A percentile compares a stretch with the other conserved stretches of the same genome.
Conservation (phyloP, 768 basidiomycete genomes). For the Amanita rubescens region DNA sequence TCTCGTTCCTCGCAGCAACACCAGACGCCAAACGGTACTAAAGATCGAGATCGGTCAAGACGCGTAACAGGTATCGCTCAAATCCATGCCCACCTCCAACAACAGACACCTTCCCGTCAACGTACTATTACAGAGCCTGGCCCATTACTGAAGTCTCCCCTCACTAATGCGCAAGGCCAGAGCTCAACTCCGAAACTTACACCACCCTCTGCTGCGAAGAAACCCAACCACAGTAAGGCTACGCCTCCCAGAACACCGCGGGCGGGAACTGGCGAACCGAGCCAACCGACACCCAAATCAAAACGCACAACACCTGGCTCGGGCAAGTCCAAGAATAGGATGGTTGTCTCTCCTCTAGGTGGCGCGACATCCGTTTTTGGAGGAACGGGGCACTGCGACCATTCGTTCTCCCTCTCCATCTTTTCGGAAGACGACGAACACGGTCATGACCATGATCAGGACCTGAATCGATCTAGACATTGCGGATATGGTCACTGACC, state of each 20-base stretch:
- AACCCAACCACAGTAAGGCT: not conserved
- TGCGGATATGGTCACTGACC: conserved; percentile 67
- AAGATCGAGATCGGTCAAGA: not conserved
- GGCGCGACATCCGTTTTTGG: not conserved
- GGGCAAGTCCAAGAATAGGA: conserved; percentile 25
- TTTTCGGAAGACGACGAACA: conserved; percentile 11
- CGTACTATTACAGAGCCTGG: conserved; percentile 11
- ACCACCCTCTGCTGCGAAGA: conserved; percentile 34
- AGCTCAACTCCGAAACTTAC: conserved; percentile 25
- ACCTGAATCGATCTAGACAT: conserved; percentile 1
- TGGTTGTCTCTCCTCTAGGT: conserved; percentile 5
- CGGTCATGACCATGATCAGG: not conserved
- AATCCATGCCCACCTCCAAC: conserved; percentile 7
- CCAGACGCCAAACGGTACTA: not conserved
- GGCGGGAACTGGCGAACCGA: too few relatives aligned
- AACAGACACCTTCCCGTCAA: conserved; percentile 13
- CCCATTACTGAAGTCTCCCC: conserved; percentile 11
- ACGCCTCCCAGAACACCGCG: not conserved
- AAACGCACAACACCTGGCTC: conserved; percentile 34
- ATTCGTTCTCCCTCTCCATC: not conserved
- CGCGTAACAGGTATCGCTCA: conserved; percentile 3
- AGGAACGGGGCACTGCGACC: not conserved
- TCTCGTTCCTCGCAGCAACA: not conserved
- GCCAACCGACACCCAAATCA: conserved; percentile 14
- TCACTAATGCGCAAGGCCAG: not conserved